Base-by-base conservation (phyloP, 495 filamentous ascomycete species). In the Choiromyces venosus region DNA sequence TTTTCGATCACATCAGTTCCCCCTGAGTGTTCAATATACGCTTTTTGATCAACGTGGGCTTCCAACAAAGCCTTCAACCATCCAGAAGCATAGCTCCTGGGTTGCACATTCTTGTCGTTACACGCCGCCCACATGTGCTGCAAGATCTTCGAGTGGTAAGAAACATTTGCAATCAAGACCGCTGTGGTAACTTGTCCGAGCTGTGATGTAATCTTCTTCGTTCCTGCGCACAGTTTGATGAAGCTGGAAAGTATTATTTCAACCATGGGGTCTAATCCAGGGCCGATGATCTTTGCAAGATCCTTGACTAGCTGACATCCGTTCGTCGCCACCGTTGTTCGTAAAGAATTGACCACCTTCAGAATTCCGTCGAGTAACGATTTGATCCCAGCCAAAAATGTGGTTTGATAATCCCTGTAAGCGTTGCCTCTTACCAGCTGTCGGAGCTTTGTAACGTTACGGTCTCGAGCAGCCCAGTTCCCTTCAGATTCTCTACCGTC, bases 51-150 rank as follows among this genome's bases (percentile, higher is more conserved):
- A 4, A 88, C 83, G 80, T 97, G 92, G 73, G 92, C 91, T 70
- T 85, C 89, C 39, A 99, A 83, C 42, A 98, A 76, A 4, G 91
- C 93, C 82, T 88, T 91, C 18, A 98, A 83, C 95, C 95, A 99
- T 18, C 88, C 91, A 29, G 91, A 83, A 16, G 90, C 90, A 82
- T 88, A 97, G 2, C 87, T 87, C 67, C 95, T 88, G 37, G 93
- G 87, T 76, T 93, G 90, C 2, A 92, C 89, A 81, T 97, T 98
- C 84, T 97, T 99, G 81, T 98, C 95, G 80, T 94, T 90, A 69
- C 86, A 89, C 37, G 96, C 93, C 71, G 82, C 83, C 82, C 87
- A 88, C 40, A 98, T 84, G 77, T 97, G 93, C 77, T 96, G 91
- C 84, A 97, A 85, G 71, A 97, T 84, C 29, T 93, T 90, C 70